Evolutionary conservation across 768 basidiomycete genomes (phyloP).

Genomic region (Tylopilus rubrobrunneus): DNA sequence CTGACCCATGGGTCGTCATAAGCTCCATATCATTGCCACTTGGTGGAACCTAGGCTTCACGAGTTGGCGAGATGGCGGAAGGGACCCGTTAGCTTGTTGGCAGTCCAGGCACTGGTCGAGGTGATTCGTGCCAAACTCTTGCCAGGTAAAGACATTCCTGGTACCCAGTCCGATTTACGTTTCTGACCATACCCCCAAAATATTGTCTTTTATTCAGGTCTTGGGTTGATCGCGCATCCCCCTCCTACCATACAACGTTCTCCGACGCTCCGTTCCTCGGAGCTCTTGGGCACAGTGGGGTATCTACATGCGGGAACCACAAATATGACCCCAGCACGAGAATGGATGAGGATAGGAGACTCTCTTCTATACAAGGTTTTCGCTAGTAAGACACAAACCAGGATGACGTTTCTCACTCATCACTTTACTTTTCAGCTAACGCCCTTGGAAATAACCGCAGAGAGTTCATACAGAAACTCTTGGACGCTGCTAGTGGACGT

Average conservation of each 20-base stretch:
- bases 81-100: conserved; percentile 14
- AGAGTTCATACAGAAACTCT: conserved; percentile 5
- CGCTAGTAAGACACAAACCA: background rate
- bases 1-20: background rate
- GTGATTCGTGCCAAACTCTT: conserved; percentile 7
- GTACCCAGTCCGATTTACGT: too few relatives aligned
- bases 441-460: background rate
- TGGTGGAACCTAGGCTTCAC: conserved; percentile 3
- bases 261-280: conserved; percentile 5
- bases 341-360: conserved; percentile 9
- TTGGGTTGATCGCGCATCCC: background rate
- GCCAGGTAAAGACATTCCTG: conserved; percentile 5
- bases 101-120: conserved; percentile 19
- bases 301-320: conserved; percentile 1
- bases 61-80: background rate
- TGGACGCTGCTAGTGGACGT: conserved; percentile 2
- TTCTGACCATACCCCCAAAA: background rate
- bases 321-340: conserved; percentile 2
- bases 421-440: background rate
- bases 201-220: background rate
- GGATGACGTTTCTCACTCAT: background rate
- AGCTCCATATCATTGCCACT: background rate
- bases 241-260: conserved; percentile 1
- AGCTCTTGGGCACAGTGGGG: background rate
- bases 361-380: conserved; percentile 8